These are phyloP conservation scores for Dioscorea zingiberensis DNA, from an alignment of 106 monocot species.

Conservation along the genomic window DNA sequence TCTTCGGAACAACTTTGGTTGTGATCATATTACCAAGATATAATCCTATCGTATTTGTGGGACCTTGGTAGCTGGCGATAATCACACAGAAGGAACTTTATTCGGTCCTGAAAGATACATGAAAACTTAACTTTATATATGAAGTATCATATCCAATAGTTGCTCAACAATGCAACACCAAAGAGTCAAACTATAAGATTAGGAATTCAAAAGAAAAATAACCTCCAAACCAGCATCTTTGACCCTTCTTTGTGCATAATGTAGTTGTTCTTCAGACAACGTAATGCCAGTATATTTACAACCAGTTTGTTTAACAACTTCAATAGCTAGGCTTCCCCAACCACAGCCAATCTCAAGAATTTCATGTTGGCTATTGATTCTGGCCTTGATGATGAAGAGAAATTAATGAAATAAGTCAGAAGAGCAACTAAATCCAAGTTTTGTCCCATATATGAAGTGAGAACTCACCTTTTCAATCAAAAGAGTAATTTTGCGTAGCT, in stretches of 20 bases:
- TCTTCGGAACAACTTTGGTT: too few species aligned
- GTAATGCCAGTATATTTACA: constrained; percentile 96
- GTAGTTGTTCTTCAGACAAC: constrained; percentile 81
- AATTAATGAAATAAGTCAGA: neutral
- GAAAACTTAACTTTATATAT: neutral
- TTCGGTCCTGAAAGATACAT: constrained; percentile 37
- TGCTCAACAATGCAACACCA: too few species aligned
- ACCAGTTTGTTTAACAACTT: constrained; percentile 71
- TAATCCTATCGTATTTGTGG: constrained; percentile 80
- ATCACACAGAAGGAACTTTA: constrained; percentile 73
- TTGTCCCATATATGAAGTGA: too few species aligned
- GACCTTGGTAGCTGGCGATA: constrained; percentile 65
- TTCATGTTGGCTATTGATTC: neutral
- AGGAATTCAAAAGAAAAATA: neutral
- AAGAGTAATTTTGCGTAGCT: constrained; percentile 68
- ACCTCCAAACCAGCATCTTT: constrained; percentile 90
- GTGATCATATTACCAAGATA: constrained; percentile 66
- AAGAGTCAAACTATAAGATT: neutral
- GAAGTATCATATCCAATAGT: neutral
- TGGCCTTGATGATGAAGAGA: neutral
- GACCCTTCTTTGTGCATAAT: constrained; percentile 53
- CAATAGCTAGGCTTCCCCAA: constrained; percentile 88
- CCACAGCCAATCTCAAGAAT: constrained; percentile 72
- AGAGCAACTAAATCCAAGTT: neutral
- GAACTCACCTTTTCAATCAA: constrained; percentile 80